Evolutionary conservation across 345 rosid species (phyloP).

Genomic region (Limnanthes douglasii): DNA sequence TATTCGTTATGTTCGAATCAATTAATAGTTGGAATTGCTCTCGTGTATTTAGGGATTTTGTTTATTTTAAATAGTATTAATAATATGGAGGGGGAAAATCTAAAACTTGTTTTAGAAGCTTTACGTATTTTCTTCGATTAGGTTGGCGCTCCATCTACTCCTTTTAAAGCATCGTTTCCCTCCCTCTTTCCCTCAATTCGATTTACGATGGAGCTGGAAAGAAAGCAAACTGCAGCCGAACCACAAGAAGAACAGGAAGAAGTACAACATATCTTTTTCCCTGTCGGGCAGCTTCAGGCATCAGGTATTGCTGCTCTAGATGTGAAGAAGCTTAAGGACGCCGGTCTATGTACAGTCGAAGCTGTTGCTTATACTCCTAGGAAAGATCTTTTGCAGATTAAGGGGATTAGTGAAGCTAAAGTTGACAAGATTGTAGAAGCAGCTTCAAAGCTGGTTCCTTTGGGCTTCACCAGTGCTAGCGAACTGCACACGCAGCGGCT

Average conservation of each 20-base stretch:
- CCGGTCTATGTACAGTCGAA: conserved; percentile 90
- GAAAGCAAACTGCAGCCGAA: conserved; percentile 14
- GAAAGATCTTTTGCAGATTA: conserved; percentile 91
- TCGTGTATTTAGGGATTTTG: too few species aligned
- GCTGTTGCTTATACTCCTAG: conserved; percentile 82
- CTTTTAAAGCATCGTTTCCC: too few species aligned
- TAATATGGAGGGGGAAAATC: too few species aligned
- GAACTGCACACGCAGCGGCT: conserved; percentile 87
- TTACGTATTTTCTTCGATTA: too few species aligned
- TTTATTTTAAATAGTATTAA: too few species aligned
- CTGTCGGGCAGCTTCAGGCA: conserved; percentile 43
- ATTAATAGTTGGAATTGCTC: too few species aligned
- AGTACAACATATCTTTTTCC: conserved; percentile 26
- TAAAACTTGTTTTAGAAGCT: too few species aligned
- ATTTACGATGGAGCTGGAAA: conserved; percentile 24
- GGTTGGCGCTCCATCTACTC: too few species aligned
- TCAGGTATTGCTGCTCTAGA: conserved; percentile 85
- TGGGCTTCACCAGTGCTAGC: conserved; percentile 91
- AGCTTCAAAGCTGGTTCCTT: conserved; percentile 89
- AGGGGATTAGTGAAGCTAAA: conserved; percentile 95
- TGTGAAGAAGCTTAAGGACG: conserved; percentile 85
- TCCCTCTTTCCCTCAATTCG: too few species aligned
- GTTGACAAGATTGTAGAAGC: conserved; percentile 95
- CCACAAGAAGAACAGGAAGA: conserved; percentile 28
- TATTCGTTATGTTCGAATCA: too few species aligned